A percentile compares a stretch with the other conserved stretches of the same genome.
phyloP scores from a whole-genome alignment of 305 asterid species.

The Fraxinus xanthoxyloides region DNA sequence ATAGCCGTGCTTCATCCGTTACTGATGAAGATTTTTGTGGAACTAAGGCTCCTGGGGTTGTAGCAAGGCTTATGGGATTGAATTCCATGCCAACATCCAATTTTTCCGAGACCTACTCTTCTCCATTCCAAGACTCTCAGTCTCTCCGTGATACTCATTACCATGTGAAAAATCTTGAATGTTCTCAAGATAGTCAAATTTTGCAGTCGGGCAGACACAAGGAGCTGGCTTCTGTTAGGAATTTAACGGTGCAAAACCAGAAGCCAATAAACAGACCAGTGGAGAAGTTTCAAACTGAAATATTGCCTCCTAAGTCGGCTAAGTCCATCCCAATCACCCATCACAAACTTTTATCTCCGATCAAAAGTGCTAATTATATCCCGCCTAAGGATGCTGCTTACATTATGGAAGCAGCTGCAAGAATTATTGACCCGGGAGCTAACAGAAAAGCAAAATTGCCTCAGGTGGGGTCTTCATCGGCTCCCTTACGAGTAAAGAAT shows the following conservation, averaged over 20 bases:
- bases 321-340: slow-evolving; percentile 72
- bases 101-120: slow-evolving; percentile 40
- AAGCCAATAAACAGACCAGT: slow-evolving; percentile 46
- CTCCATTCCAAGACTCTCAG: slow-evolving; percentile 48
- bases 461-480: slow-evolving; percentile 45
- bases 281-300: slow-evolving; percentile 66
- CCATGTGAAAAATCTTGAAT: slow-evolving; percentile 40
- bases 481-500: slow-evolving; percentile 54
- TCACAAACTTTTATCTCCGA: slow-evolving; percentile 68
- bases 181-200: slow-evolving; percentile 38
- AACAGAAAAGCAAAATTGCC: slow-evolving; percentile 30
- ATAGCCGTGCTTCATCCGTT: slow-evolving; percentile 72
- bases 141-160: slow-evolving; percentile 43
- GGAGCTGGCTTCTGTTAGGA: slow-evolving; percentile 25
- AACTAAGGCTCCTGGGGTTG: slow-evolving; percentile 64
- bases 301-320: slow-evolving; percentile 76
- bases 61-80: slow-evolving; percentile 93
- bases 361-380: slow-evolving; percentile 49
- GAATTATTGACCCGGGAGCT: slow-evolving; percentile 54
- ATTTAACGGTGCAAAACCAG: slow-evolving; percentile 30
- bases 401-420: slow-evolving; percentile 80
- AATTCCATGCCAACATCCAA: slow-evolving; percentile 65
- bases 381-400: slow-evolving; percentile 69
- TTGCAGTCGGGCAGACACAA: slow-evolving; percentile 37
- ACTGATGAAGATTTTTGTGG: slow-evolving; percentile 65